These are phyloP conservation scores for Scheffersomyces cryptocercus DNA, from an alignment of 1,139 yeast genomes.

Conservation along the genomic window DNA sequence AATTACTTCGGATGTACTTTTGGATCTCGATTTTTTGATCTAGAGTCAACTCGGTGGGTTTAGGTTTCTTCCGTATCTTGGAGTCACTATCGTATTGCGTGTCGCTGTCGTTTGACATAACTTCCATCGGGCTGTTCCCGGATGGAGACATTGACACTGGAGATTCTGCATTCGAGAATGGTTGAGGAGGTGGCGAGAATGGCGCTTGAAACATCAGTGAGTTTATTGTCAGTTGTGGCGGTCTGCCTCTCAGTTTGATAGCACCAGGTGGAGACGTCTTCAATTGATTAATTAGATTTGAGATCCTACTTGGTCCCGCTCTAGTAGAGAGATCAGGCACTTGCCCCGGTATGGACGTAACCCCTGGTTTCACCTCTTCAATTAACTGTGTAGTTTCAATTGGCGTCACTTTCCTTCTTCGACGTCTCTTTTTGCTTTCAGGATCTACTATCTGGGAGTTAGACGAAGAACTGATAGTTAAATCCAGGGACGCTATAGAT, in stretches of 20 bases:
- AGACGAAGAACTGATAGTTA: not conserved
- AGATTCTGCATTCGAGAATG: conserved; percentile 1
- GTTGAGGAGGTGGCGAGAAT: not conserved
- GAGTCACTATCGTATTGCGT: conserved; percentile 13
- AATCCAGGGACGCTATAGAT: no score
- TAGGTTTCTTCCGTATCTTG: conserved; percentile 2
- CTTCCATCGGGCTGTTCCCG: conserved; percentile 12
- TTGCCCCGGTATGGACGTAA: conserved; percentile 6
- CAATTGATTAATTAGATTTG: conserved; percentile 29
- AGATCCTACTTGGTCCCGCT: conserved; percentile 16
- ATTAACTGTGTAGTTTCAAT: not conserved
- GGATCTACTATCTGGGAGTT: not conserved
- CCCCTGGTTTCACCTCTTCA: not conserved
- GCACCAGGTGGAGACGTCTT: conserved; percentile 11
- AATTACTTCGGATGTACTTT: conserved; percentile 48
- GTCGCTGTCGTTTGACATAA: conserved; percentile 11
- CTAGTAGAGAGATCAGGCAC: not conserved
- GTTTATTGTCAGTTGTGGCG: no score
- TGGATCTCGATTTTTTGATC: conserved; percentile 55
- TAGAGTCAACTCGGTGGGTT: conserved; percentile 26
- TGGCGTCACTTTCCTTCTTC: conserved; percentile 25
- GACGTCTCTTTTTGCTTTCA: conserved; percentile 14
- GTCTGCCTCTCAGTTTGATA: no score
- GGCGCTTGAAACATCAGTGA: no score
- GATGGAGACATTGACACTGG: conserved; percentile 2